Evolutionary conservation across 2,329 filamentous ascomycete species (phyloP), one percentile per base, ranked within the genome.

Genomic region (Diaporthe citriasiana): DNA sequence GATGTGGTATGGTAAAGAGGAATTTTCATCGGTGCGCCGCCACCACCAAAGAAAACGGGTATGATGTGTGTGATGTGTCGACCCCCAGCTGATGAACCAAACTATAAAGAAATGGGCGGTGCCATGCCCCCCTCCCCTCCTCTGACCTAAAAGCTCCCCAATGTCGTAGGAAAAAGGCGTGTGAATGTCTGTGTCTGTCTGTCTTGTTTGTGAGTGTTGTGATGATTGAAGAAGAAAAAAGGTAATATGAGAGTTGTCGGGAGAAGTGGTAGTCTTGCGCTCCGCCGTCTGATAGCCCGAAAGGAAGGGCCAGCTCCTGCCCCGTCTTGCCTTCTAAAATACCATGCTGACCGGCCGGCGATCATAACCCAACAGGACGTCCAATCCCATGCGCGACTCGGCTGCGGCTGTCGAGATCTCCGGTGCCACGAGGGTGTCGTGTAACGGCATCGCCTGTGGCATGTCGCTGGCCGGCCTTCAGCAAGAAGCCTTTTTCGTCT

Each of bases 401-500:
- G 47, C 40, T 47, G 42, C 47, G 17, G 57, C 70, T n/a, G 73
- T 63, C 65, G 60, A 66, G 65, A 73, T 75, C 38, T 70, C 35
- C 71, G 51, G 71, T 71, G 71, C 77, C n/a, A 77, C 78, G 10
- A 77, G 76, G 65, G 76, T 40, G 27, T 80, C 22, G 78, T 78
- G 35, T 78, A 77, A 73, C 73, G 19, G 35, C 38, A 15, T 73
- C 35, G 66, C 40, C 56, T 51, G 47, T 55, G 73, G 57, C 56
- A 71, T 55, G 70, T 27, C 57, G 55, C 66, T 45, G 53, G 17
- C 71, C 65, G 33, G 66, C 30, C 42, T 47, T 66, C 35, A 56
- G 45, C 47, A 53, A 25, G 15, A 50, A 71, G 38, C 30, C n/a
- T n/a, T 50, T 19, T 19, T 60, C 50, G 27, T 68, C 27, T 25